Percentiles rank a stretch among this genome's conserved stretches.
phyloP scores from a whole-genome alignment of 208 protist genomes.

The Lotmaria passim region DNA sequence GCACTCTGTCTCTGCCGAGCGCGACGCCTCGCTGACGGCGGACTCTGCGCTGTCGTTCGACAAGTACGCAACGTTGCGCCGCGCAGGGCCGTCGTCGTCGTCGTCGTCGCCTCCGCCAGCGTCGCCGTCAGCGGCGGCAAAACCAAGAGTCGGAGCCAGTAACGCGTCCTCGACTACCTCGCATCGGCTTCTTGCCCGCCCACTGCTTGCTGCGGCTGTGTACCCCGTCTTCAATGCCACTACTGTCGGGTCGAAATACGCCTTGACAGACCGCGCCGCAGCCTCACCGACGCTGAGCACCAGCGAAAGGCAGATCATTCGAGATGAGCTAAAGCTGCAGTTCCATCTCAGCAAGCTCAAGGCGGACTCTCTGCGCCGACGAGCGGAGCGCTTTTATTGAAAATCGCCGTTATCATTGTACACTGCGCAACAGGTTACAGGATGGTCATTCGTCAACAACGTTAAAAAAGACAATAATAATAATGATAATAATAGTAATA shows the following conservation, averaged over 20 bases:
- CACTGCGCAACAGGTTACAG: no score
- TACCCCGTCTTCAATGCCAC: conserved; percentile 25
- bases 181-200: neutral
- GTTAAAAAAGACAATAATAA: no score
- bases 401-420: neutral
- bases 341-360: conserved; percentile 17
- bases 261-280: conserved; percentile 3
- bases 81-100: neutral
- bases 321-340: conserved; percentile 29
- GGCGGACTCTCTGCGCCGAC: conserved; percentile 10
- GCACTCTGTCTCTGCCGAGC: conserved; percentile 11
- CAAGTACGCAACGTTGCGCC: conserved; percentile 2
- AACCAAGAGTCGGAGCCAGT: no score
- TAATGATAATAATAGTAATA: no score
- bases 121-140: no score
- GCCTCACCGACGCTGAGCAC: neutral
- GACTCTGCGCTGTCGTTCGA: conserved; percentile 1
- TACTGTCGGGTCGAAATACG: conserved; percentile 14
- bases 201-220: conserved; percentile 11
- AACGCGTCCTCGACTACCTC: neutral
- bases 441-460: no score
- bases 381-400: conserved; percentile 1
- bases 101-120: no score
- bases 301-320: conserved; percentile 7
- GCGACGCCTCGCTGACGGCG: conserved; percentile 3